phyloP scores from a whole-genome alignment of 805 yeast genomes.

The Cyberlindnera saturnus region DNA sequence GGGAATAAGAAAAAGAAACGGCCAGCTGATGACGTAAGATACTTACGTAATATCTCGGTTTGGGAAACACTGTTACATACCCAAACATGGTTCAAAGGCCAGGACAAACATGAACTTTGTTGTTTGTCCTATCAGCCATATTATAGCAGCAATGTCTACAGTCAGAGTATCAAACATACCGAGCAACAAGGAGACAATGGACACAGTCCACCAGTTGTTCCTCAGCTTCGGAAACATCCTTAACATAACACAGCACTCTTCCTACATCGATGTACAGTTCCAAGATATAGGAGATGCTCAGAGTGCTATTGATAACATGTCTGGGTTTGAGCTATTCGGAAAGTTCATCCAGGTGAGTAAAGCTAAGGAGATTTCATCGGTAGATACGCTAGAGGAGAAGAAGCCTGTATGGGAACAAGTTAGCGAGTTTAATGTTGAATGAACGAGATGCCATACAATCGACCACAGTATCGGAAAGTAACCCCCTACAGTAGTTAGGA shows the following conservation, averaged over 20 bases:
- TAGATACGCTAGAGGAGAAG: slow-evolving; percentile 4
- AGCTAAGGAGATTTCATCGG: slow-evolving; percentile 6
- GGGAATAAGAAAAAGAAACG: background rate
- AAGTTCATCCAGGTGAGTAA: slow-evolving; percentile 16
- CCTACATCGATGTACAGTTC: slow-evolving; percentile 16
- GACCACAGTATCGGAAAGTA: no score
- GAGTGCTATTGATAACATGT: slow-evolving; percentile 21
- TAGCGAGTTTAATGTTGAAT: no score
- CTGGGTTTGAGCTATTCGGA: slow-evolving; percentile 15
- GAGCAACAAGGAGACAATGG: slow-evolving; percentile 3
- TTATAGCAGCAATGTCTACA: slow-evolving; percentile 7
- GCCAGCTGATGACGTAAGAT: background rate
- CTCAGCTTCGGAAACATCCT: slow-evolving; percentile 21
- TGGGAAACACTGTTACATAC: no score
- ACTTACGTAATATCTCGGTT: background rate
- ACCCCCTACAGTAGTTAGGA: background rate
- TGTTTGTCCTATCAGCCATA: background rate
- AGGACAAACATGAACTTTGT: background rate
- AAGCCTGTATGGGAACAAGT: slow-evolving; percentile 13
- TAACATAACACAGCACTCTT: background rate
- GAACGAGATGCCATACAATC: no score
- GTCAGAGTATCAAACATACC: slow-evolving; percentile 18
- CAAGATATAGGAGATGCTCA: slow-evolving; percentile 20
- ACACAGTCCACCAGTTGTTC: slow-evolving; percentile 12
- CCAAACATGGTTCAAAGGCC: background rate